Percentiles rank a stretch among this genome's conserved stretches.
phyloP scores from a whole-genome alignment of 768 basidiomycete species.

The Boletus rubropictus region DNA sequence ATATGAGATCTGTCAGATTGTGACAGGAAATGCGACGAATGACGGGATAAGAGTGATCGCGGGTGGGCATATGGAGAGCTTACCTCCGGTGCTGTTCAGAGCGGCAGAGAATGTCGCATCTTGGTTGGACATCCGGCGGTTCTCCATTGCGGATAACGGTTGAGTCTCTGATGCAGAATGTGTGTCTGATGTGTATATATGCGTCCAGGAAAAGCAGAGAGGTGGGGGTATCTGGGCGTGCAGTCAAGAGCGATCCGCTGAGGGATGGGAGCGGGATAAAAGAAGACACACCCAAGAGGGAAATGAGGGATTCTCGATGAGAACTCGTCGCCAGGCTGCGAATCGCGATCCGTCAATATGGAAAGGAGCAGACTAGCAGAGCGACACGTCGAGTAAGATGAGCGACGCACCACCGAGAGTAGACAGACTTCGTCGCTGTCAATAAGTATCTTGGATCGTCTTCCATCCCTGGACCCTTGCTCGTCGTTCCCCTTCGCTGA shows the following conservation, averaged over 20 bases:
- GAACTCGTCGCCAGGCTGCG: conserved; percentile 2
- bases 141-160: conserved; percentile 21
- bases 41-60: conserved; percentile 11
- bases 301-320: conserved; percentile 14
- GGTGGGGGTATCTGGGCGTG: too few relatives aligned
- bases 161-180: background rate
- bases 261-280: background rate
- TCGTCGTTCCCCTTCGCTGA: background rate
- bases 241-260: background rate
- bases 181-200: conserved; percentile 3
- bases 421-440: background rate
- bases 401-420: background rate
- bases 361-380: background rate
- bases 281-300: conserved; percentile 1
- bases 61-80: conserved; percentile 12
- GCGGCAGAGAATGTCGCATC: conserved; percentile 8
- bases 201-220: background rate
- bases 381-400: background rate
- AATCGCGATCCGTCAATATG: conserved; percentile 9
- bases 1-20: conserved; percentile 7
- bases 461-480: too few relatives aligned
- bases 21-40: conserved; percentile 8
- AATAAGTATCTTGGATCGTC: background rate
- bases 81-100: conserved; percentile 24
- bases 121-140: conserved; percentile 18